Base-by-base conservation (phyloP, 2,329 filamentous ascomycete species). In the Alternaria viburni region DNA sequence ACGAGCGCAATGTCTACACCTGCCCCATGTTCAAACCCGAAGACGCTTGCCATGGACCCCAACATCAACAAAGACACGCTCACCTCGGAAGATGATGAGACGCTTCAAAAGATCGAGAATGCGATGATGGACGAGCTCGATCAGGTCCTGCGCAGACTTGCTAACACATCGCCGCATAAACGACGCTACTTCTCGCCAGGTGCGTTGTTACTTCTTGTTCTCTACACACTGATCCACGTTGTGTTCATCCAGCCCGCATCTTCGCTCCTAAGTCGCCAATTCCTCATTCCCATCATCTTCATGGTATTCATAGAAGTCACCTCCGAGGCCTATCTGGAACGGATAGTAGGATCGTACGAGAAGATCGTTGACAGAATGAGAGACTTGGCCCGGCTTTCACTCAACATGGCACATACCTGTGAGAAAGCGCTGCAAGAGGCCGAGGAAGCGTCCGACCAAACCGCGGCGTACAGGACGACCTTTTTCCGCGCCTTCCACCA, bases 151-250 rank as follows among this genome's bases (percentile, higher is more conserved):
- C 32, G 32, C 13, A 32, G 10, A 12, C 28, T 30, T 30, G 28
- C 28, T 30, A 30, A 30, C 28, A 30, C 28, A 30, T 30, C 28
- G 28, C 28, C 28, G 28, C 28, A 10, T 30, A 11, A 10, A 11
- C 28, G 28, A 47, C 15, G 15, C n/a, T 23, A 13, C 21, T 21
- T 5, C 4, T 50, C 47, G 2, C 32, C 25, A 28, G n/a, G n/a
- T 12, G 1, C n/a, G 12, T 1, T 49, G 26, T 10, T 10, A 6
- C n/a, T 30, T 3, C 47, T 50, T 12, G 4, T 13, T 1, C 0
- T 50, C 17, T 50, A 50, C 11, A 50, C 25, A 19, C 0, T 45
- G 11, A 3, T 21, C 0, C 43, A 21, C 0, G 0, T 45, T 0
- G 17, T 1, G 11, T 21, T 45, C 19, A 45, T 45, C 17, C 43